Conservation (phyloP, 352 stramenopile species). For the Peronospora belbahrii region DNA sequence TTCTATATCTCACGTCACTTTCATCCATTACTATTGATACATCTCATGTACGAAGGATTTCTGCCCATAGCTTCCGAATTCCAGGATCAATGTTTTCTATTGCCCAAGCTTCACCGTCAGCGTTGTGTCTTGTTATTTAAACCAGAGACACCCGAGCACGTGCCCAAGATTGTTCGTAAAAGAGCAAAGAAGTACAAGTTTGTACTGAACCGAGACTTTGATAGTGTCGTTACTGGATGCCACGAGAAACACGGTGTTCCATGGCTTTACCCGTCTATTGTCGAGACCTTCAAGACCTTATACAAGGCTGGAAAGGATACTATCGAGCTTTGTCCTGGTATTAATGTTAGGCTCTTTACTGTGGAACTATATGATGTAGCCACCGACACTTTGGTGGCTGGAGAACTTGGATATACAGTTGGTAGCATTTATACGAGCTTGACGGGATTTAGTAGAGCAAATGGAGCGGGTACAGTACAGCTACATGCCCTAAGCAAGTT, state of each 20-base stretch:
- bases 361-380: constrained; percentile 85
- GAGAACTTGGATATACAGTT: constrained; percentile 91
- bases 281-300: constrained; percentile 71
- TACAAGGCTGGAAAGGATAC: constrained; percentile 49
- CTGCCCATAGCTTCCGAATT: constrained; percentile 89
- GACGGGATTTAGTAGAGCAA: constrained; percentile 69
- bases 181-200: constrained; percentile 83
- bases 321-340: constrained; percentile 49
- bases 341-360: constrained; percentile 80
- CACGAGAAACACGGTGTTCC: constrained; percentile 88
- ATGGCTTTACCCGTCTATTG: constrained; percentile 90
- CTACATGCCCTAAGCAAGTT: constrained; percentile 70
- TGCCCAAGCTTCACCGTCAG: constrained; percentile 87
- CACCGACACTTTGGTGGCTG: constrained; percentile 73
- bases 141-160: constrained; percentile 43
- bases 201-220: constrained; percentile 85
- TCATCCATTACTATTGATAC: constrained; percentile 78
- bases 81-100: constrained; percentile 52
- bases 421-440: constrained; percentile 89
- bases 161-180: constrained; percentile 88
- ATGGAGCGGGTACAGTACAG: constrained; percentile 77
- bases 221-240: constrained; percentile 85
- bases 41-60: constrained; percentile 93
- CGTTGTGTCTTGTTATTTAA: constrained; percentile 78
- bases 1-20: constrained; percentile 90